These are phyloP conservation scores for Tephrocybe sp. DNA, from an alignment of 768 basidiomycete species.

Conservation along the genomic window DNA sequence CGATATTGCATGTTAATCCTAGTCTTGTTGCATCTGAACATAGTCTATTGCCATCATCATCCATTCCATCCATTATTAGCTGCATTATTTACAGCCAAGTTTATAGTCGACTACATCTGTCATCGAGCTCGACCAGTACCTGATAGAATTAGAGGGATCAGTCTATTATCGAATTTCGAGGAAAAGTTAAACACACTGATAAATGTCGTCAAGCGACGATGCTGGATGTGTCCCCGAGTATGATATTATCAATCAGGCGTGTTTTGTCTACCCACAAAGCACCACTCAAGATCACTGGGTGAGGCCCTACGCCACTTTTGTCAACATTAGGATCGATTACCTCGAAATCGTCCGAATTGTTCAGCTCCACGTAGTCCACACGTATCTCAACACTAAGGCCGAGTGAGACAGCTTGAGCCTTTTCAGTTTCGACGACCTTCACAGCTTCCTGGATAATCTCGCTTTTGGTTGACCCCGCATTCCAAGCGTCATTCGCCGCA, in stretches of 20 bases:
- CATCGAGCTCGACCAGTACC: too few species aligned
- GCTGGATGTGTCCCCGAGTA: slow-evolving; percentile 53
- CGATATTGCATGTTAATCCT: neutral
- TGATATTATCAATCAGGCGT: slow-evolving; percentile 89
- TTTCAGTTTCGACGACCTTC: slow-evolving; percentile 33
- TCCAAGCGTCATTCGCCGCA: slow-evolving; percentile 56
- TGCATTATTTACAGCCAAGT: neutral
- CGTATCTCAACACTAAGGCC: slow-evolving; percentile 48
- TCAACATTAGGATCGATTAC: slow-evolving; percentile 37
- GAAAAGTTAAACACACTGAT: too few species aligned
- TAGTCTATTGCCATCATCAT: too few species aligned
- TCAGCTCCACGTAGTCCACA: slow-evolving; percentile 88
- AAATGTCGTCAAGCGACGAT: slow-evolving; percentile 34
- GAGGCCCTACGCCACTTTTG: slow-evolving; percentile 24
- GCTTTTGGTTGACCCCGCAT: slow-evolving; percentile 42
- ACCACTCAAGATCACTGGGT: slow-evolving; percentile 73
- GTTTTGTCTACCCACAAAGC: slow-evolving; percentile 86
- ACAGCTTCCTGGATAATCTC: slow-evolving; percentile 45
- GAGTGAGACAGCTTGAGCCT: slow-evolving; percentile 26
- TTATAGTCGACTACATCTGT: too few species aligned
- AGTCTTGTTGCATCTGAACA: too few species aligned
- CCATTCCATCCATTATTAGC: too few species aligned
- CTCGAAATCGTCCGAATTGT: slow-evolving; percentile 75
- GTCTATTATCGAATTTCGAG: too few species aligned
- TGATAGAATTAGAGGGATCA: too few species aligned